Evolutionary conservation across 2,329 filamentous ascomycete genomes (phyloP), one percentile per base, ranked within the genome.

Genomic region (Penicillium sp.): DNA sequence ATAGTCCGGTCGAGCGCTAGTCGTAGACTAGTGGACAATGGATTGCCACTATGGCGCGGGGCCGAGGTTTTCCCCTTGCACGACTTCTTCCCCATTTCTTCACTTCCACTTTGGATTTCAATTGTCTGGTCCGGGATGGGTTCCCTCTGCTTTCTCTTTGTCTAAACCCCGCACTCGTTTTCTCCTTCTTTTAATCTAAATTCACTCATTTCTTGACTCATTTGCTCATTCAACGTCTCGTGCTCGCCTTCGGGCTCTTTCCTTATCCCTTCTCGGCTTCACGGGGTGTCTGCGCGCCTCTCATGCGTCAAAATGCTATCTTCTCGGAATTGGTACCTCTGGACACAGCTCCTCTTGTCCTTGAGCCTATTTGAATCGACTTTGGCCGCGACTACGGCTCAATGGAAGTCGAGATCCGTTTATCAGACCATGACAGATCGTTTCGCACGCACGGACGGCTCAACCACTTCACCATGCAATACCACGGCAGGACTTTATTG

Each of bases 401-500:
- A 64, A 48, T 78, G 76, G 76, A 71, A 70, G 42, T 50, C 62
- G 14, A 69, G 75, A 48, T 72, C 73, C 1, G 70, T 78, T 48
- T 78, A 78, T 50, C 75, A 77, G 51, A 69, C 76, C 28, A 63
- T 78, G 57, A 78, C 76, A 5, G 76, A 78, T 55, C 67, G 76
- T 10, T 77, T 76, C 51, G 72, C 75, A 22, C 69, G 69, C 14
- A 70, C 73, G 11, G 74, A 76, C 58, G 65, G 68, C 10, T 71
- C 68, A 2, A 69, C 63, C 5, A 64, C 63, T 14, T 51, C 62
- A 22, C 42, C 63, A 24, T 73, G 71, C 56, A 65, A 69, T 41
- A 53, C 65, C 2, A 60, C 57, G 4, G 61, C 56, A 27, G 63
- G 67, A 6, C 36, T 69, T 5, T 79, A 79, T 55, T 82, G 79